phyloP scores from a whole-genome alignment of 192 early-diverging fungal genomes.

The Oehlia diaphana region DNA sequence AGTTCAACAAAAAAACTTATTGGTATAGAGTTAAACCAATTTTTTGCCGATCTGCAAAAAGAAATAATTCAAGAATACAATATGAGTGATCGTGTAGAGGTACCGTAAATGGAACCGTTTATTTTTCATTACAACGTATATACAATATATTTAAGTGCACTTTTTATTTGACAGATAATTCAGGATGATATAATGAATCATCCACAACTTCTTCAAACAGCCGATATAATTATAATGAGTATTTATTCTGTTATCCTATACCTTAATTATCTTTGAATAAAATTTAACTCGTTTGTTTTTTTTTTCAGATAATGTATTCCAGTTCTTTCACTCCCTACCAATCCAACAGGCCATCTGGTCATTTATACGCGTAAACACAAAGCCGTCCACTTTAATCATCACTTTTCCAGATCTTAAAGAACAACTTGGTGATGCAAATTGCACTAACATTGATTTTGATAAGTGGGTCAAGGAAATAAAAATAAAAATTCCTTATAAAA shows the following conservation, averaged over 20 bases:
- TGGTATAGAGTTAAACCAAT: conserved; percentile 62
- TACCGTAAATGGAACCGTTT: too few species aligned
- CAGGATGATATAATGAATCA: conserved; percentile 48
- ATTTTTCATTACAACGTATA: too few species aligned
- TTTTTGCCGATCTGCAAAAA: conserved; percentile 53
- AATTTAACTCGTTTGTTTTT: too few species aligned
- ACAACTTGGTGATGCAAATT: conserved; percentile 55
- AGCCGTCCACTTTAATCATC: conserved; percentile 44
- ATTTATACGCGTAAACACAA: conserved; percentile 29
- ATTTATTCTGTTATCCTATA: background rate
- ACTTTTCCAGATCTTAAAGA: conserved; percentile 56
- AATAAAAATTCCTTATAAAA: conserved; percentile 44
- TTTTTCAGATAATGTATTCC: too few species aligned
- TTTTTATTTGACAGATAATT: conserved; percentile 35
- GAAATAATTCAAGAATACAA: conserved; percentile 31
- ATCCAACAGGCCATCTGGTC: too few species aligned
- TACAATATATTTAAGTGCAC: too few species aligned
- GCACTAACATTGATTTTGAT: conserved; percentile 16
- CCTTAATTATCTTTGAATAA: too few species aligned
- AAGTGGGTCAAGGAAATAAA: conserved; percentile 55
- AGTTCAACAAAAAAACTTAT: conserved; percentile 48
- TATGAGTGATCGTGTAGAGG: too few species aligned
- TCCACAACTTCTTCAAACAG: conserved; percentile 39
- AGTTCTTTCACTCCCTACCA: too few species aligned
- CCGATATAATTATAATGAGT: conserved; percentile 56